These are phyloP conservation scores for Fraxinus sp. DNA, from an alignment of 305 asterid species.

Conservation along the genomic window DNA sequence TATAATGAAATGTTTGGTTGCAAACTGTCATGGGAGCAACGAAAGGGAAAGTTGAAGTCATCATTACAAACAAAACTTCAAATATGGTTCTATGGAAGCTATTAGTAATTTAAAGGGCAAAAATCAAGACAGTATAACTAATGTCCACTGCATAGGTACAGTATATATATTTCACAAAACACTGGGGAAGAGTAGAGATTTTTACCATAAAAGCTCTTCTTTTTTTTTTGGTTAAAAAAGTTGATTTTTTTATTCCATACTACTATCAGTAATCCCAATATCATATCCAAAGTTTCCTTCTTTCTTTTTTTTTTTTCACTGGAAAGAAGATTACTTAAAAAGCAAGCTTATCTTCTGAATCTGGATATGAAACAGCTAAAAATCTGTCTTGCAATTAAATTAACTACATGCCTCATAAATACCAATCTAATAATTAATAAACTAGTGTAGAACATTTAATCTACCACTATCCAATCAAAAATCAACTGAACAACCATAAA, in stretches of 20 bases:
- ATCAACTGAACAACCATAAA: slow-evolving; percentile 11
- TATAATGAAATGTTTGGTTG: not conserved
- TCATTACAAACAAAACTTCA: not conserved
- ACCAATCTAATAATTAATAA: slow-evolving; percentile 6
- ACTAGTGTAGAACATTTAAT: not conserved
- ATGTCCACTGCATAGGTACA: not conserved
- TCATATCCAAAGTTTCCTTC: not conserved
- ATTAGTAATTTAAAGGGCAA: not conserved
- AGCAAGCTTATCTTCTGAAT: not conserved
- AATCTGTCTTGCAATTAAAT: not conserved
- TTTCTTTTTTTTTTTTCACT: not conserved
- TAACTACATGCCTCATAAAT: not conserved
- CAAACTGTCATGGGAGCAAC: not conserved
- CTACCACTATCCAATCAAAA: slow-evolving; percentile 21
- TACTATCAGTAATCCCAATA: not conserved
- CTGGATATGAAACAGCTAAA: not conserved
- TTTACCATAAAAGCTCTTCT: too few species aligned
- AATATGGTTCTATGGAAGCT: not conserved
- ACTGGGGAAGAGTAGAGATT: too few species aligned
- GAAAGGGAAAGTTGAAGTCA: not conserved
- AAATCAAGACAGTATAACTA: not conserved
- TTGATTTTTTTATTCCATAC: too few species aligned
- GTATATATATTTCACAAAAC: too few species aligned
- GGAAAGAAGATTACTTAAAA: not conserved
- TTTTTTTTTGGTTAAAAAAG: too few species aligned